Conservation (phyloP, 192 early-diverging fungal genomes). For the Haplosporangium gracile region DNA sequence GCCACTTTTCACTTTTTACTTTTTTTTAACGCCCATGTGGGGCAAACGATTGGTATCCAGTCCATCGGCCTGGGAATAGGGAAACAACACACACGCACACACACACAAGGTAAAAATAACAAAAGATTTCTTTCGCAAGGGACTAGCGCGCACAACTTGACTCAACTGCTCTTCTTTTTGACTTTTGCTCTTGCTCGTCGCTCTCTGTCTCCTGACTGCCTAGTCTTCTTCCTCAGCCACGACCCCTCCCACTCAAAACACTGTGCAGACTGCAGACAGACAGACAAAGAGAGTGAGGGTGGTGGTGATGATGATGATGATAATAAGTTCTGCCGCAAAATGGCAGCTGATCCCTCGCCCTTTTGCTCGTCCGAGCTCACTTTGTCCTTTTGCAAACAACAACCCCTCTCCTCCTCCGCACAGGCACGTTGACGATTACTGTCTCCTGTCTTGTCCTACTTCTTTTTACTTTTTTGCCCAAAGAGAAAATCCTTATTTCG, state of each 20-base stretch:
- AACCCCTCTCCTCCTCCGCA: background rate
- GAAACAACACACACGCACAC: background rate
- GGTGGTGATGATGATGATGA: too few species aligned
- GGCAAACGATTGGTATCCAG: conserved; percentile 25
- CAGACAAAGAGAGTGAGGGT: too few species aligned
- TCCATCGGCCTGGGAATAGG: background rate
- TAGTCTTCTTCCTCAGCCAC: background rate
- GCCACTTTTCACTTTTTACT: background rate
- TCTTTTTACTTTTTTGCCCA: background rate
- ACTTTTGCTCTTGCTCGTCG: too few species aligned
- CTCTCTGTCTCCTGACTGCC: too few species aligned
- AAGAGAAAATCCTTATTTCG: background rate
- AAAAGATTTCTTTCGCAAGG: background rate
- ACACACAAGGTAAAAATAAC: background rate
- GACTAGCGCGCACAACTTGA: too few species aligned
- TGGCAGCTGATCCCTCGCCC: background rate
- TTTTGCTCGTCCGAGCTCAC: background rate
- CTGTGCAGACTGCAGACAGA: background rate
- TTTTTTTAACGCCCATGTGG: conserved; percentile 26
- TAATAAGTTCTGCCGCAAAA: background rate
- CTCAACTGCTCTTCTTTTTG: background rate
- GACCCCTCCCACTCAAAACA: background rate
- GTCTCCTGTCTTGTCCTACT: background rate
- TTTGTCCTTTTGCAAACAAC: background rate
- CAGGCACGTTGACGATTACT: background rate